Conservation (phyloP, 306 rosid genomes). For the Pterocarpus santalinus region DNA sequence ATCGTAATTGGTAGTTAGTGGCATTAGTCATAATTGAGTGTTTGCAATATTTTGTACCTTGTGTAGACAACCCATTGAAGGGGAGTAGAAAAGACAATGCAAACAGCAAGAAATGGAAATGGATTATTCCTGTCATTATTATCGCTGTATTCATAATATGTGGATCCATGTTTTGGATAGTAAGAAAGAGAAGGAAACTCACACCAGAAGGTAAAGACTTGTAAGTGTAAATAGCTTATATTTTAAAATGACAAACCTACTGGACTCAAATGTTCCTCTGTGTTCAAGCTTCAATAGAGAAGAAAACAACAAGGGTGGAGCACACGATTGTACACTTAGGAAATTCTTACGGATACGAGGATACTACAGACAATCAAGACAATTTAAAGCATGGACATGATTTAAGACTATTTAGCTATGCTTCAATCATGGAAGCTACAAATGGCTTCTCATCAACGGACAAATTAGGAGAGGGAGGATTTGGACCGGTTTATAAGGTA, state of each 20-base stretch:
- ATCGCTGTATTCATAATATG: background rate
- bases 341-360: background rate
- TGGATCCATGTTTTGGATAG: background rate
- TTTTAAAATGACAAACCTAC: background rate
- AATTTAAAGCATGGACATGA: background rate
- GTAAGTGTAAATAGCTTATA: background rate
- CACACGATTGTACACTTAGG: background rate
- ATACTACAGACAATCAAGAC: background rate
- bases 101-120: slow-evolving; percentile 5
- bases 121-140: background rate
- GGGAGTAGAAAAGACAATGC: too few relatives aligned
- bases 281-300: background rate
- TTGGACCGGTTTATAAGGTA: slow-evolving; percentile 56
- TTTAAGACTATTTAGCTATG: slow-evolving; percentile 35
- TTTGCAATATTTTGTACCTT: background rate
- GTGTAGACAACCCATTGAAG: background rate
- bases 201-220: background rate
- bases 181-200: background rate
- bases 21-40: background rate
- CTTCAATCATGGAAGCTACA: slow-evolving; percentile 46
- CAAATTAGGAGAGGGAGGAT: slow-evolving; percentile 52
- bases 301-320: background rate
- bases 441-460: slow-evolving; percentile 34
- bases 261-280: background rate
- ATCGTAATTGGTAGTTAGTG: background rate